Percentiles rank a stretch among this genome's conserved stretches.
These are phyloP conservation scores for Pulveroboletus ravenelii DNA, from an alignment of 768 basidiomycete genomes.

Conservation along the genomic window DNA sequence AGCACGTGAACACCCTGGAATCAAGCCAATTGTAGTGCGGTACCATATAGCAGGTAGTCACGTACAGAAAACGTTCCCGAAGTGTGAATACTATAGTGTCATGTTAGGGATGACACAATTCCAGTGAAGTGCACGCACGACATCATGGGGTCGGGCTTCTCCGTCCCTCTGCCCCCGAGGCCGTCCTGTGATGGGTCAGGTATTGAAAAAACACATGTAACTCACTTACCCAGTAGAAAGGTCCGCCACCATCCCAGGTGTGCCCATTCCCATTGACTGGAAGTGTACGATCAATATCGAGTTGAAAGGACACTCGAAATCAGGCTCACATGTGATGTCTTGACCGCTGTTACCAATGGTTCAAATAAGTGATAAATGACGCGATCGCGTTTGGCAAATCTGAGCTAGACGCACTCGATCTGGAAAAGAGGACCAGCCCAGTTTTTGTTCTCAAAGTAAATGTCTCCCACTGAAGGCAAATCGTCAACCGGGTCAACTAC, in stretches of 20 bases:
- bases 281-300: neutral
- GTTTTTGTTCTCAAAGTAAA: constrained; percentile 47
- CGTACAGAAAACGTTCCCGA: constrained; percentile 38
- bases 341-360: constrained; percentile 25
- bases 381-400: no score
- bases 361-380: no score
- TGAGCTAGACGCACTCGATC: constrained; percentile 18
- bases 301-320: neutral
- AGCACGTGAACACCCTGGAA: constrained; percentile 33
- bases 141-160: constrained; percentile 39
- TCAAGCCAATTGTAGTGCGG: neutral
- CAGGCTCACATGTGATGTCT: constrained; percentile 43
- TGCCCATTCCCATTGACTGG: constrained; percentile 39
- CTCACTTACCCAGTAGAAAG: constrained; percentile 38
- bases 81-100: constrained; percentile 30
- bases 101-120: neutral
- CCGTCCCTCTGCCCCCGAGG: constrained; percentile 7
- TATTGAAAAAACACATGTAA: neutral
- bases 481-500: neutral
- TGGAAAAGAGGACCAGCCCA: constrained; percentile 56
- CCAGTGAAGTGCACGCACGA: constrained; percentile 18
- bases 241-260: constrained; percentile 39
- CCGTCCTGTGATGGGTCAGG: constrained; percentile 23
- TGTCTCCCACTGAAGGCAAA: constrained; percentile 45
- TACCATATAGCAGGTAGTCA: neutral